Evolutionary conservation across 345 rosid species (phyloP).

Genomic region (Salix purpurea): DNA sequence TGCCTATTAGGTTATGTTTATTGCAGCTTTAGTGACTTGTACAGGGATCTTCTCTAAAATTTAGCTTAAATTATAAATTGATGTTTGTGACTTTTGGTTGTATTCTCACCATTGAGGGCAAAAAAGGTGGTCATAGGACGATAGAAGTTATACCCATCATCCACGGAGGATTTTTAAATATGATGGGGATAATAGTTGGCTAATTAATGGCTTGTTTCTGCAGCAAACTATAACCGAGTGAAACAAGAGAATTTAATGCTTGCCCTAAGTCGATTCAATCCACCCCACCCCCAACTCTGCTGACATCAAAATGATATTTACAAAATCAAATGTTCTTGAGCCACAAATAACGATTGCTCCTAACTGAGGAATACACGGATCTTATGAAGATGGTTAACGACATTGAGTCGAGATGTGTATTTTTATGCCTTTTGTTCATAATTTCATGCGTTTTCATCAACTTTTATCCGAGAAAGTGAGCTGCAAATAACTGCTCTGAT

Average conservation of each 20-base stretch:
- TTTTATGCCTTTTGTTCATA: neutral
- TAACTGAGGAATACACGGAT: neutral
- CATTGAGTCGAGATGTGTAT: neutral
- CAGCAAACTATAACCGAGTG: neutral
- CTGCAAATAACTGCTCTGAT: neutral
- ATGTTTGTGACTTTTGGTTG: neutral
- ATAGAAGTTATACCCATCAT: neutral
- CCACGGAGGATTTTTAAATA: neutral
- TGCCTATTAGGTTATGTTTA: neutral
- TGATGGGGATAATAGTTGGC: neutral
- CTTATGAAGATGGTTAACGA: neutral
- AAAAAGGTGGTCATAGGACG: too few species aligned
- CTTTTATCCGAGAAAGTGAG: neutral
- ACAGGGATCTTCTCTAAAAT: neutral
- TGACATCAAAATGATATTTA: too few species aligned
- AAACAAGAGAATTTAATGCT: neutral
- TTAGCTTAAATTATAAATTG: neutral
- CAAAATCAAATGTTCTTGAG: neutral
- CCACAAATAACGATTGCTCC: neutral
- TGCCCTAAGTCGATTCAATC: neutral
- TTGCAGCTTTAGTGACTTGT: neutral
- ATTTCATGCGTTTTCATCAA: neutral
- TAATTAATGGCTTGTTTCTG: neutral
- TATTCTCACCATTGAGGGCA: neutral
- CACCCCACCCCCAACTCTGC: neutral